phyloP scores from a whole-genome alignment of 108 stramenopile species.

The Skeletonema costatum region DNA sequence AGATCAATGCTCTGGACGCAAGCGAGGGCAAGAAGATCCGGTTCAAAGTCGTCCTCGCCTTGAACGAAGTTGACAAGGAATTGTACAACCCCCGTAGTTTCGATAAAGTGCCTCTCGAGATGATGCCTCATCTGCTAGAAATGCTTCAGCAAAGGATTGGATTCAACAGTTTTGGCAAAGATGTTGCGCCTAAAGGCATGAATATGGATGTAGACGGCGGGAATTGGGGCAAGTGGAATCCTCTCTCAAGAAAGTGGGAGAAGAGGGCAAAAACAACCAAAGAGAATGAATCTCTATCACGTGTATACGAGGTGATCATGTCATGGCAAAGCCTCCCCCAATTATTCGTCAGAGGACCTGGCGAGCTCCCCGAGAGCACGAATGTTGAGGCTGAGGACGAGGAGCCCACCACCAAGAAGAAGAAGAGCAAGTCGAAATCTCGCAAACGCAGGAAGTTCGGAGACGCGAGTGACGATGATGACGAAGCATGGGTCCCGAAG shows the following conservation, averaged over 20 bases:
- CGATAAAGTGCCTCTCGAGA: neutral
- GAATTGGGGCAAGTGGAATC: neutral
- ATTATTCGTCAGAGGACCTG: constrained; percentile 8
- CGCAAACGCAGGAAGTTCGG: constrained; percentile 20
- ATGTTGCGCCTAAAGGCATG: neutral
- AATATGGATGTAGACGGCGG: neutral
- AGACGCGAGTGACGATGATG: neutral
- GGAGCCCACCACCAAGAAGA: neutral
- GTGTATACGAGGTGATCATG: constrained; percentile 5
- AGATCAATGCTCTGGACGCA: neutral
- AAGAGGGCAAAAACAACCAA: neutral
- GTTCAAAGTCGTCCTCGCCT: neutral
- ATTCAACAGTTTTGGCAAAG: neutral
- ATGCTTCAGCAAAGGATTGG: constrained; percentile 2
- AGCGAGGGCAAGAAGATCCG: neutral
- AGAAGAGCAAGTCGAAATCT: neutral
- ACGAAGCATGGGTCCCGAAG: constrained; percentile 13
- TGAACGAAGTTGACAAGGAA: neutral
- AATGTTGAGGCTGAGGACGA: neutral
- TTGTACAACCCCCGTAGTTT: neutral
- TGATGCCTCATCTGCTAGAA: neutral
- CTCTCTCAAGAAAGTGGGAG: neutral
- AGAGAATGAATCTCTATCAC: neutral
- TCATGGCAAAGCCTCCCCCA: constrained; percentile 6
- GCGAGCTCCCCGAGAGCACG: neutral